Evolutionary conservation across 2,329 filamentous ascomycete species (phyloP), one percentile per base, ranked within the genome.

Genomic region (Decorospora gaudefroyi): DNA sequence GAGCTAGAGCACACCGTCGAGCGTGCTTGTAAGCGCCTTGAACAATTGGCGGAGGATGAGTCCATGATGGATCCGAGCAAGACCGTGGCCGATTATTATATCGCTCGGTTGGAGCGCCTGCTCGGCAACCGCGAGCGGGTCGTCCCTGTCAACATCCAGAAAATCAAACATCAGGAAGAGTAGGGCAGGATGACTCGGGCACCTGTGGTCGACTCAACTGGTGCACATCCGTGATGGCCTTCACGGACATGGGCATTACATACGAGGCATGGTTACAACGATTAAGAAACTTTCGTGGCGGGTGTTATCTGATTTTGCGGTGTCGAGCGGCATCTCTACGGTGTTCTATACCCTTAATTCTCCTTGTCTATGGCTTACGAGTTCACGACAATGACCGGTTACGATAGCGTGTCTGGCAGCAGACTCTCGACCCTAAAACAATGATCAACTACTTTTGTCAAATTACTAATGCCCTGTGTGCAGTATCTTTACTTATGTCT

Each of bases 41-140:
- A 68, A 49, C 65, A 69, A 46, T 37, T 69, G n/a, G 64, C 64
- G n/a, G 18, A 49, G 6, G 67, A 69, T 25, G 64, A 68, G 40
- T 31, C 45, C 23, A 36, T 41, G 6, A 39, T 37, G 1, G 54
- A 65, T 16, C 30, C 51, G 1, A 53, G 44, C 40, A 57, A 47
- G 33, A 53, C 42, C n/a, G 31, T 57, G 4, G 51, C 55, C 30
- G 48, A 65, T 4, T 60, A 64, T 51, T 68, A 65, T 33, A 30
- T 62, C 12, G 37, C 43, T 26, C 52, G 61, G 13, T 48, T 67
- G 4, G 51, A 55, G 40, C 58, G 53, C 22, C 28, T 65, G 16
- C 51, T 68, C 23, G 41, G 48, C 11, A 47, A 29, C 17, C 12
- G 31, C 15, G 45, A 55, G 21, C 48, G 62, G 6, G 31, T 34